Evolutionary conservation across 1,284 basidiomycete genomes (phyloP).

Genomic region (Rhodotorula sp.): DNA sequence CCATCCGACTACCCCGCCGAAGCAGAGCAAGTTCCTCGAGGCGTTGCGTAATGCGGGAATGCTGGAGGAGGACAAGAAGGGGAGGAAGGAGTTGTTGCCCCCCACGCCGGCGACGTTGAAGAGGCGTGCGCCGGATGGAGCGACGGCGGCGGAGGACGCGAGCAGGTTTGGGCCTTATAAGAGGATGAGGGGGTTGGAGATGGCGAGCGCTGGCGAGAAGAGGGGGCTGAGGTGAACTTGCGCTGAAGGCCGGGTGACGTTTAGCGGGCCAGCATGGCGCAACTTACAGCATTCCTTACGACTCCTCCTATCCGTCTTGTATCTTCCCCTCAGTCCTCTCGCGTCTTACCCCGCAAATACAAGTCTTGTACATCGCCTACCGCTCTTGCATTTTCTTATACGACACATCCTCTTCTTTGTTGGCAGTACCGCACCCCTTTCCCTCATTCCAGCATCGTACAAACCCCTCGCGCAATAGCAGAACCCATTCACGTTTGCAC

Average conservation of each 20-base stretch:
- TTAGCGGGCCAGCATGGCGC: too few species aligned
- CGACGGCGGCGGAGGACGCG: background rate
- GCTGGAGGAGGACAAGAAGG: background rate
- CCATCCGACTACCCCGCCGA: constrained; percentile 17
- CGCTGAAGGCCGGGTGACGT: too few species aligned
- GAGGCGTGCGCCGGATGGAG: background rate
- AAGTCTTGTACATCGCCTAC: too few species aligned
- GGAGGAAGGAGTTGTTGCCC: constrained; percentile 8
- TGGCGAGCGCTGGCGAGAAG: background rate
- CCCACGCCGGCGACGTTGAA: constrained; percentile 32
- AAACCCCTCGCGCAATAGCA: background rate
- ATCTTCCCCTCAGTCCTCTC: background rate
- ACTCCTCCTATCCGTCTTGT: too few species aligned
- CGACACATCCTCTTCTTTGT: background rate
- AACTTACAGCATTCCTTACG: background rate
- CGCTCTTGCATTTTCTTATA: background rate
- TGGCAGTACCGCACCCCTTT: background rate
- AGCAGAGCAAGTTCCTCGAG: constrained; percentile 25
- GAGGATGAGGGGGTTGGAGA: background rate
- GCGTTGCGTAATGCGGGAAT: constrained; percentile 14
- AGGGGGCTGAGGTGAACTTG: constrained; percentile 3
- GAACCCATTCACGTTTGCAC: too few species aligned
- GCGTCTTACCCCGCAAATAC: background rate
- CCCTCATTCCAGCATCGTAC: background rate
- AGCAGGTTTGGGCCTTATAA: background rate